These are phyloP conservation scores for Daldinia decipiens DNA, from an alignment of 495 filamentous ascomycete species.

Conservation along the genomic window DNA sequence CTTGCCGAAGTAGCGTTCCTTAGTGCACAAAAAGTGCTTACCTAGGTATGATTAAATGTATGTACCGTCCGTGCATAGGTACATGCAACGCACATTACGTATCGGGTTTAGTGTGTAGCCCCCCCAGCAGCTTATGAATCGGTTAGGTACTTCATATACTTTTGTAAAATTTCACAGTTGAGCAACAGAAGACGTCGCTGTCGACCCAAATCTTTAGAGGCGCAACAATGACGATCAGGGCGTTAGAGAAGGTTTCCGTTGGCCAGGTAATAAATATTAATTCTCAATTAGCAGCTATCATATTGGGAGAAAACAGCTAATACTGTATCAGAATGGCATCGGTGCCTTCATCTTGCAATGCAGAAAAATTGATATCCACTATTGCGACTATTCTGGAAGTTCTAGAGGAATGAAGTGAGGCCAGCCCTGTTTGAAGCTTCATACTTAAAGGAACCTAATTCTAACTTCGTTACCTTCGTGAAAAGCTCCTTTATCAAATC, in stretches of 20 bases:
- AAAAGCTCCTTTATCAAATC: constrained; percentile 81
- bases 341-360: constrained; percentile 98
- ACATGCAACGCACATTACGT: not conserved
- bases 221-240: constrained; percentile 74
- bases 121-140: not conserved
- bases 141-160: not conserved
- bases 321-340: constrained; percentile 79
- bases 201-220: constrained; percentile 11
- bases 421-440: constrained; percentile 1
- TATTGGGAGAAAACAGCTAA: constrained; percentile 5
- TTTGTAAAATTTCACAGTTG: not conserved
- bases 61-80: constrained; percentile 2
- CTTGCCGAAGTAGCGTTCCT: not conserved
- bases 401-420: constrained; percentile 93
- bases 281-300: not conserved
- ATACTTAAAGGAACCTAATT: not conserved
- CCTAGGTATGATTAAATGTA: not conserved
- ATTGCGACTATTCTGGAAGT: constrained; percentile 93
- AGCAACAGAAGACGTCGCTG: not conserved
- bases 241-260: constrained; percentile 65
- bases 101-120: not conserved
- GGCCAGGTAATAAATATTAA: constrained; percentile 62
- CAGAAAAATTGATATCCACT: constrained; percentile 93
- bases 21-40: not conserved
- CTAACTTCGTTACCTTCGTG: not conserved